A percentile compares a stretch with the other conserved stretches of the same genome.
These are phyloP conservation scores for Penicillium sp. DNA, from an alignment of 2,329 filamentous ascomycete genomes.

Conservation along the genomic window DNA sequence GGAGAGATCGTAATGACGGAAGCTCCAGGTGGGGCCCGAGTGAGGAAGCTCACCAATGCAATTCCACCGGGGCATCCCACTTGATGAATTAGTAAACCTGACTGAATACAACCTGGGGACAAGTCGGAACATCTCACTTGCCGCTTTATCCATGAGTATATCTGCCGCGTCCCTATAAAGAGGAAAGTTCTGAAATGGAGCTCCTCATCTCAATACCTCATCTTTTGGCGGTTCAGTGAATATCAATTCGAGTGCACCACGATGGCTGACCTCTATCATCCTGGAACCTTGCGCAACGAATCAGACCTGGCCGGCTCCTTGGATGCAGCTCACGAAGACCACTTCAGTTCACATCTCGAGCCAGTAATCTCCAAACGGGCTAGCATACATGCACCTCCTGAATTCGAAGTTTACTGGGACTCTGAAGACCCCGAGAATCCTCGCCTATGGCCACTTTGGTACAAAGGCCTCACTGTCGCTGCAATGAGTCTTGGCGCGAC, in stretches of 20 bases:
- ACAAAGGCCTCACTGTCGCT: constrained; percentile 9
- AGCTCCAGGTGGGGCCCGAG: neutral
- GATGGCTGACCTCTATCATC: neutral
- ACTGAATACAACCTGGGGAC: neutral
- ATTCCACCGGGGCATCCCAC: constrained; percentile 2
- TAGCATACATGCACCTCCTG: constrained; percentile 4
- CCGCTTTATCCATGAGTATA: neutral
- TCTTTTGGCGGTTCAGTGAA: constrained; percentile 1
- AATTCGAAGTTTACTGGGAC: constrained; percentile 13
- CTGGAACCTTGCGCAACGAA: constrained; percentile 1
- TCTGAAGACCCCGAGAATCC: constrained; percentile 13
- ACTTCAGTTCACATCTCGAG: constrained; percentile 1
- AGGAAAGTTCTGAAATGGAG: neutral
- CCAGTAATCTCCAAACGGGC: constrained; percentile 1
- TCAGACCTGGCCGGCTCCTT: neutral
- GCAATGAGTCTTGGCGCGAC: constrained; percentile 15
- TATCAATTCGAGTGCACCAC: constrained; percentile 1
- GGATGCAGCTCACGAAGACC: neutral
- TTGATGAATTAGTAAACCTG: constrained; percentile 4
- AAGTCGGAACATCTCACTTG: too few relatives aligned
- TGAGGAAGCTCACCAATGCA: neutral
- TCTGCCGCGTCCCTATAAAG: neutral
- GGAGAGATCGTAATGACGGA: neutral
- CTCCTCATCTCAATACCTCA: neutral
- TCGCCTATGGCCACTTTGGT: constrained; percentile 13